Percentiles rank a stretch among this genome's conserved stretches.
These are phyloP conservation scores for Plantago elongata DNA, from an alignment of 257 asterid genomes.

Conservation along the genomic window DNA sequence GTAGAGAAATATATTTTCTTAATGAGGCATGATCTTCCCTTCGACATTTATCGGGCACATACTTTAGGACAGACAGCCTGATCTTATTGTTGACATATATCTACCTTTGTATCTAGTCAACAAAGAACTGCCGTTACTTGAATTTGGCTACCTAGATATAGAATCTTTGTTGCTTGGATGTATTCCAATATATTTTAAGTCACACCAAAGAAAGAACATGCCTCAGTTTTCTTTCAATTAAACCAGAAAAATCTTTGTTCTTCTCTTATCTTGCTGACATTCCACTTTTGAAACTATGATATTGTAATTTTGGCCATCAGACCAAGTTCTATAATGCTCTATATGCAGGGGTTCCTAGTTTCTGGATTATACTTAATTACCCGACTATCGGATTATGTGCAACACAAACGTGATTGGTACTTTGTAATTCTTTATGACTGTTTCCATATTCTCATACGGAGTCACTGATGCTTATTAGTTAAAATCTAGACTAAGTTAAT, in stretches of 20 bases:
- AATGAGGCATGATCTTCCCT: no score
- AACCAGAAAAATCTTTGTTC: no score
- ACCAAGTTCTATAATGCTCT: not conserved
- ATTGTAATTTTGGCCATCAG: not conserved
- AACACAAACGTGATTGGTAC: not conserved
- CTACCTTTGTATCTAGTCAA: not conserved
- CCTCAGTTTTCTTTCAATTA: no score
- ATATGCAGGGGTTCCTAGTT: not conserved
- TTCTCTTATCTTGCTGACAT: not conserved
- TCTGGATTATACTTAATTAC: no score
- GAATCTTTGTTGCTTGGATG: no score
- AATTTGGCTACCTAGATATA: not conserved
- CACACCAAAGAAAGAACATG: no score
- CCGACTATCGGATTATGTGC: not conserved
- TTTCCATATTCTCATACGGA: slow-evolving; percentile 7
- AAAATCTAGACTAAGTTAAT: not conserved
- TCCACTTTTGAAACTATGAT: not conserved
- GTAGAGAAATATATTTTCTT: no score
- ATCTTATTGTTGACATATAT: not conserved
- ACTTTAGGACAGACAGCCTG: slow-evolving; percentile 4
- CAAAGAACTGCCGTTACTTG: not conserved
- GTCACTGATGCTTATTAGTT: slow-evolving; percentile 7
- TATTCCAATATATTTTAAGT: no score
- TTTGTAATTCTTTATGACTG: not conserved
- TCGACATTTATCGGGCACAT: not conserved